Percentiles rank a stretch among this genome's conserved stretches.
phyloP scores from a whole-genome alignment of 345 rosid genomes.

The Turritis glabra region DNA sequence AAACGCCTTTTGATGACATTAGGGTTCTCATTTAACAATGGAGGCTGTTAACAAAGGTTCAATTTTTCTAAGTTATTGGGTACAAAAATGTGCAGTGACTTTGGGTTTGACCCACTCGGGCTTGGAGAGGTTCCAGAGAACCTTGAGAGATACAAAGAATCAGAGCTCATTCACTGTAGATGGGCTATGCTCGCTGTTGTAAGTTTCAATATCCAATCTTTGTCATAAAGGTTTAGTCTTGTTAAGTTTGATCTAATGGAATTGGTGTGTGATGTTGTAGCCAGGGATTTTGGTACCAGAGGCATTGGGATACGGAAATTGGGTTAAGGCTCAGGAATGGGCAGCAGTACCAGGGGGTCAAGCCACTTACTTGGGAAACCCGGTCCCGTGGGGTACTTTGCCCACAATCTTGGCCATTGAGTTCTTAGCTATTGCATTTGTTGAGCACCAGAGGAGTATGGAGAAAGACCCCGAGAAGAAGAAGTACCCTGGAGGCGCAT shows the following conservation, averaged over 20 bases:
- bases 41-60: neutral
- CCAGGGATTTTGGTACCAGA: slow-evolving; percentile 93
- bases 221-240: neutral
- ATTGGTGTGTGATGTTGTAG: slow-evolving; percentile 42
- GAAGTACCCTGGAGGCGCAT: slow-evolving; percentile 98
- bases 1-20: neutral
- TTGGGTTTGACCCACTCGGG: slow-evolving; percentile 95
- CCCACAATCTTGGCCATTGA: slow-evolving; percentile 85
- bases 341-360: slow-evolving; percentile 96
- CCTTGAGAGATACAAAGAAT: slow-evolving; percentile 95
- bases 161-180: slow-evolving; percentile 96
- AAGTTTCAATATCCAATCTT: slow-evolving; percentile 42
- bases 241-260: neutral
- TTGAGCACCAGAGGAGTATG: slow-evolving; percentile 98
- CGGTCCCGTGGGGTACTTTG: slow-evolving; percentile 97
- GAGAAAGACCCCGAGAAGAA: slow-evolving; percentile 94
- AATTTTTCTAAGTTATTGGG: neutral
- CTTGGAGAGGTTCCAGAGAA: slow-evolving; percentile 95
- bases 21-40: neutral
- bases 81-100: slow-evolving; percentile 60
- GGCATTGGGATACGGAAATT: slow-evolving; percentile 94
- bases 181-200: slow-evolving; percentile 99
- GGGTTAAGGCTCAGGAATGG: slow-evolving; percentile 99
- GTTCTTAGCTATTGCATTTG: slow-evolving; percentile 82
- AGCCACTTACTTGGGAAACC: slow-evolving; percentile 92